phyloP scores from a whole-genome alignment of 2,329 filamentous ascomycete genomes.

The Xylaria polymorpha region DNA sequence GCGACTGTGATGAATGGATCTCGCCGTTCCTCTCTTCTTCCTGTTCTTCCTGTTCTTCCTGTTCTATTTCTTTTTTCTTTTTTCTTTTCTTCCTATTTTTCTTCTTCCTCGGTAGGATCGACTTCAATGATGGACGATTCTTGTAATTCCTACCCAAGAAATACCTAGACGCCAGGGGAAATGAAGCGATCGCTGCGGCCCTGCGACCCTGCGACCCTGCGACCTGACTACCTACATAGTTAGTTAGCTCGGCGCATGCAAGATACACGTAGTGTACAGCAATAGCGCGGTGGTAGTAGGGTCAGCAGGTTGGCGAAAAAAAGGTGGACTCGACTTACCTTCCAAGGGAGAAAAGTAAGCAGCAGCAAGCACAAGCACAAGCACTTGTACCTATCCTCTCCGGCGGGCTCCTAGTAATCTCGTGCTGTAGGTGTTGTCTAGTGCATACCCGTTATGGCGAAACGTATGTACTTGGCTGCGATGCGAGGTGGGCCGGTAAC shows the following conservation, averaged over 20 bases:
- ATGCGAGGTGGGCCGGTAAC: conserved; percentile 17
- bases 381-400: neutral
- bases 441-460: conserved; percentile 6
- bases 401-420: conserved; percentile 6
- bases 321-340: conserved; percentile 15
- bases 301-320: conserved; percentile 20
- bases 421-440: conserved; percentile 5
- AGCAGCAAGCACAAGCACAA: neutral
- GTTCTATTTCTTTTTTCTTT: neutral
- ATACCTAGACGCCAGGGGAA: neutral
- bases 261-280: conserved; percentile 4
- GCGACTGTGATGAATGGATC: no score
- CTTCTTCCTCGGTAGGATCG: neutral
- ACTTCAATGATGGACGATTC: neutral
- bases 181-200: neutral
- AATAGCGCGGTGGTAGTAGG: conserved; percentile 9
- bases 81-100: neutral
- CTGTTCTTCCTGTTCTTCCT: no score
- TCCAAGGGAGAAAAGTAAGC: conserved; percentile 3
- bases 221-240: no score
- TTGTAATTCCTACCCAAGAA: neutral
- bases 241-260: conserved; percentile 17
- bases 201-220: neutral
- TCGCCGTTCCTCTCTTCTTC: no score
- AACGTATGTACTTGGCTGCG: neutral